Conservation (phyloP, 1,139 yeast genomes). For the Saccharomyces uvarum region DNA sequence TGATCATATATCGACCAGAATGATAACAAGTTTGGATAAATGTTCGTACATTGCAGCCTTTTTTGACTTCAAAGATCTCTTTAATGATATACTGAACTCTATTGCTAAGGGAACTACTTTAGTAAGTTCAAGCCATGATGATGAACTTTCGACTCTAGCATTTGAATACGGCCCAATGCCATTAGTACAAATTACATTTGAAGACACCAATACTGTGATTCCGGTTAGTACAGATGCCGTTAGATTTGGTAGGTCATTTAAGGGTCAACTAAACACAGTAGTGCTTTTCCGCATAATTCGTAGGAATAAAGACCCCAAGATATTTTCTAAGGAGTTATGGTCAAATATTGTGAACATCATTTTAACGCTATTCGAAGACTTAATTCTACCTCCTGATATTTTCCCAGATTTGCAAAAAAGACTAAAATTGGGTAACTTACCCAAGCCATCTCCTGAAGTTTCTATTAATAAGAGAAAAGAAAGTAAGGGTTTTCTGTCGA, state of each 20-base stretch:
- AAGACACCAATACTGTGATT: constrained; percentile 43
- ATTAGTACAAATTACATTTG: constrained; percentile 39
- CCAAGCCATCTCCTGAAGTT: constrained; percentile 58
- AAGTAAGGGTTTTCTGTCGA: constrained; percentile 71
- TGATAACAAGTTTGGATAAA: constrained; percentile 82
- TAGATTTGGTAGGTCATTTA: constrained; percentile 80
- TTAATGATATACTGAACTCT: constrained; percentile 57
- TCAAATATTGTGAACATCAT: constrained; percentile 50
- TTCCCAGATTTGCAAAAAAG: constrained; percentile 57
- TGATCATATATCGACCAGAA: constrained; percentile 78
- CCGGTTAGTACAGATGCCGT: constrained; percentile 79
- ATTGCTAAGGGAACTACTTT: constrained; percentile 60
- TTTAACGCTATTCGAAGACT: constrained; percentile 61
- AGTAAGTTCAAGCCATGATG: constrained; percentile 20
- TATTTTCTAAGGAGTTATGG: constrained; percentile 46
- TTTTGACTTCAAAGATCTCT: constrained; percentile 48
- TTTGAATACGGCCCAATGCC: constrained; percentile 28
- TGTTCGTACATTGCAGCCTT: constrained; percentile 67
- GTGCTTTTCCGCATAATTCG: constrained; percentile 73
- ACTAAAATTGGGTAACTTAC: constrained; percentile 44
- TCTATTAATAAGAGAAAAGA: constrained; percentile 55
- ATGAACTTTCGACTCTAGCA: constrained; percentile 2
- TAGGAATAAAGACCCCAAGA: constrained; percentile 37
- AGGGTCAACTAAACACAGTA: constrained; percentile 83
- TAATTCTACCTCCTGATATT: constrained; percentile 60